Base-by-base conservation (phyloP, 2,329 filamentous ascomycete genomes). In the Trichoderma sp. region DNA sequence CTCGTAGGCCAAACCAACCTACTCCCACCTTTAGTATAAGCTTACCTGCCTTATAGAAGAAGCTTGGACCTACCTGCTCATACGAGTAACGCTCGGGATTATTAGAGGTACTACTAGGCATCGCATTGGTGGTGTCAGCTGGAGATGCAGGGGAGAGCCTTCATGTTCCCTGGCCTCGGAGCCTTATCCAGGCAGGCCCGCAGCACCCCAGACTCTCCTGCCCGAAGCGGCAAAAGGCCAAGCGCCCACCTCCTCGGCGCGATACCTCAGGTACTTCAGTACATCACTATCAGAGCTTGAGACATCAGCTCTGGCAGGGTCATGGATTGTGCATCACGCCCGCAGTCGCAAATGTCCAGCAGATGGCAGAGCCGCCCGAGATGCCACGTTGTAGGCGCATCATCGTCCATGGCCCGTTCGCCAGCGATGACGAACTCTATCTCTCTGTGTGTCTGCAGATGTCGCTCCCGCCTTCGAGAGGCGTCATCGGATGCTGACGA, bases 131-230 rank as follows among this genome's bases (percentile, higher is more conserved):
- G 17, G 15, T 39, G 26, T 21, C 43, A 61, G 39, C 43, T 52
- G 48, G 58, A 43, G 47, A 51, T n/a, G 30, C 39, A 60, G 57
- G 58, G 58, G 58, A n/a, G 17, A 39, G 34, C 34, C 10, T 39
- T 14, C 34, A 9, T 10, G 21, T 44, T 61, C 47, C 58, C 44
- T 52, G 48, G 58, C n/a, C 47, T 61, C 58, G 47, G 48, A n/a
- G 47, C 58, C 47, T 61, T 61, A 61, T 61, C 57, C 57, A 61
- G 57, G 56, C 56, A 59, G 56, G 57, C 45, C 45, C 58, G 47
- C 45, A 43, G 47, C 3, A 21, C 39, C 28, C 50, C 50, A 7
- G 43, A 44, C 43, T 19, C 48, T 54, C 59, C 59, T 62, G 21
- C 59, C 59, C 17, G 30, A 63, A 63, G 3, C 10, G 60, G 60